A percentile compares a stretch with the other conserved stretches of the same genome.
phyloP scores from a whole-genome alignment of 23 red algal species.

The Agarophyton chilense region DNA sequence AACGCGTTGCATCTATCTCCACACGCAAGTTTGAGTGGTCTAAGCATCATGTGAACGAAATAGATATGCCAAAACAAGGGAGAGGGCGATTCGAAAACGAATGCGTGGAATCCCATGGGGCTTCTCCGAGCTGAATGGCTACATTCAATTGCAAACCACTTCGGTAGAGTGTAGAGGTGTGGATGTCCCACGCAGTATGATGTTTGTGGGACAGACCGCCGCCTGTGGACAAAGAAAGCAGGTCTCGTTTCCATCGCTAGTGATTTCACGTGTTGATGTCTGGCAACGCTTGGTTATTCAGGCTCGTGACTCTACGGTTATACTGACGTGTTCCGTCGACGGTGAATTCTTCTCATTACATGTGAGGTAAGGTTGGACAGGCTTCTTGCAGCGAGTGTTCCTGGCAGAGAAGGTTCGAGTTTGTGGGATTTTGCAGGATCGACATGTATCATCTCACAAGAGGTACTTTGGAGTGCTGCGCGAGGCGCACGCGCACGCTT shows the following conservation, averaged over 20 bases:
- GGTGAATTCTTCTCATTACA: slow-evolving; percentile 22
- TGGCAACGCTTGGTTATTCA: slow-evolving; percentile 2
- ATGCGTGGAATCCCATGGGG: slow-evolving; percentile 8
- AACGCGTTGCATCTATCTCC: not conserved
- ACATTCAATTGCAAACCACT: slow-evolving; percentile 20
- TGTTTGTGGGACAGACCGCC: slow-evolving; percentile 45
- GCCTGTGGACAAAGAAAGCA: slow-evolving; percentile 17
- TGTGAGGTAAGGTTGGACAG: slow-evolving; percentile 44
- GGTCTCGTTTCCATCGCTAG: slow-evolving; percentile 19
- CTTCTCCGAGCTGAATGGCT: slow-evolving; percentile 1
- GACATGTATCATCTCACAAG: not conserved
- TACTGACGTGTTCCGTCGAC: slow-evolving; percentile 7
- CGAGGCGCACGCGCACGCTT: not conserved
- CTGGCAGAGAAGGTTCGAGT: not conserved
- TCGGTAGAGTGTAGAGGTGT: not conserved
- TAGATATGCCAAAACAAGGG: slow-evolving; percentile 6
- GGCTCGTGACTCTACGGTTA: not conserved
- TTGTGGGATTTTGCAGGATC: not conserved
- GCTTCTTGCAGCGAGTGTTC: slow-evolving; percentile 17
- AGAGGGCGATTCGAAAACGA: slow-evolving; percentile 19
- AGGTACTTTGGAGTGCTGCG: not conserved
- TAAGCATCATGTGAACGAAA: slow-evolving; percentile 6
- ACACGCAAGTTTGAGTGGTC: not conserved
- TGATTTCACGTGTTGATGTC: slow-evolving; percentile 18
- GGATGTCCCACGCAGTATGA: slow-evolving; percentile 11